Evolutionary conservation across 495 filamentous ascomycete species (phyloP).

Genomic region (Hyaloscypha variabilis): DNA sequence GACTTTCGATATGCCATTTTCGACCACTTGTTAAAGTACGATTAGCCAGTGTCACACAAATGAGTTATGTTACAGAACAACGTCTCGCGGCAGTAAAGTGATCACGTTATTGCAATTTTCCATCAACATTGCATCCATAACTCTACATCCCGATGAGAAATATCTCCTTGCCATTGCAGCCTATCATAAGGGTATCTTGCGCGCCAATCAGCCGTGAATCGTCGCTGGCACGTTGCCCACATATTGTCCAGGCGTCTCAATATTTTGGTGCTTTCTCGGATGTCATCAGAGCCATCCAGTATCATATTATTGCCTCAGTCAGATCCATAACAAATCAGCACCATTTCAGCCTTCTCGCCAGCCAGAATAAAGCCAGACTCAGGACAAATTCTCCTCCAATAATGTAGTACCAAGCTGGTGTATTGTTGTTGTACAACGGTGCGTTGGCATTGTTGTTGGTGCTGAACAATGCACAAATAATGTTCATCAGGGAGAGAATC

Average conservation of each 20-base stretch:
- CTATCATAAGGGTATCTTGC: neutral
- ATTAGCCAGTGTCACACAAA: neutral
- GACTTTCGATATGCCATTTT: neutral
- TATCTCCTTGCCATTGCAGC: neutral
- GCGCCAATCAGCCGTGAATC: neutral
- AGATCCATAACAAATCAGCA: slow-evolving; percentile 13
- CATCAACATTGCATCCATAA: neutral
- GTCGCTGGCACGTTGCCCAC: neutral
- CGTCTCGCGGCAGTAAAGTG: no score
- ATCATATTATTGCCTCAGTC: neutral
- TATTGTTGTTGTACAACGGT: neutral
- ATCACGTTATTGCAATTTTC: neutral
- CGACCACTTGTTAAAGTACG: neutral
- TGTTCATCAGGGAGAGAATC: slow-evolving; percentile 87
- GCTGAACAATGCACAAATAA: slow-evolving; percentile 92
- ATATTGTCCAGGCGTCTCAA: neutral
- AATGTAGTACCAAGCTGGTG: slow-evolving; percentile 47
- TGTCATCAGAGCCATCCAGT: neutral
- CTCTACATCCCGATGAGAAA: neutral
- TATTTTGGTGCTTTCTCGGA: neutral
- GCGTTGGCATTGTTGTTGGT: slow-evolving; percentile 92
- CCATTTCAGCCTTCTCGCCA: slow-evolving; percentile 46
- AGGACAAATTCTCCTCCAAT: slow-evolving; percentile 64
- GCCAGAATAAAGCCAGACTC: slow-evolving; percentile 49
- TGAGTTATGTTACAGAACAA: no score